Conservation (phyloP, 225 moss, liverwort and hornwort genomes). For the Neckera pumila region DNA sequence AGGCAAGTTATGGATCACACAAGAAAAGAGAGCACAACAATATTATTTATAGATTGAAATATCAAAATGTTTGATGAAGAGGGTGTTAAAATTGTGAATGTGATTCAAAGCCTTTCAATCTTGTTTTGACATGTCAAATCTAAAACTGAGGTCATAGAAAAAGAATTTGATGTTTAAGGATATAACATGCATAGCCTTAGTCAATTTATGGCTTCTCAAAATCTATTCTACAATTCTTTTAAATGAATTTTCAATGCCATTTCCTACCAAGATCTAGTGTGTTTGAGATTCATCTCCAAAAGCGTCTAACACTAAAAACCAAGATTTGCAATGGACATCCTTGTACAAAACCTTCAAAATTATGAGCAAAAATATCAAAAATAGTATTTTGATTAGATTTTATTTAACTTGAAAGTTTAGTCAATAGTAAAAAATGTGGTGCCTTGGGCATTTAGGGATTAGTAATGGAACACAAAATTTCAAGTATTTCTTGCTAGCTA, state of each 20-base stretch:
- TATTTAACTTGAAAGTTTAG: not conserved
- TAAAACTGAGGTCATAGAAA: not conserved
- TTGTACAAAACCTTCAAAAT: not conserved
- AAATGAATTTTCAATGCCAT: not conserved
- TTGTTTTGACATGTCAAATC: not conserved
- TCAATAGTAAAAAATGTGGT: accelerated
- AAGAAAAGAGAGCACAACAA: not conserved
- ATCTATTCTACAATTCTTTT: not conserved
- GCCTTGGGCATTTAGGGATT: not conserved
- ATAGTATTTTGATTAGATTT: not conserved
- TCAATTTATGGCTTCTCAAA: not conserved
- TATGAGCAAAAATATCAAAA: not conserved
- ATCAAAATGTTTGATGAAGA: not conserved
- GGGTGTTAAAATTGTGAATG: accelerated
- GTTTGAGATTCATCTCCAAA: not conserved
- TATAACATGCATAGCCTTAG: not conserved
- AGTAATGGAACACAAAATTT: accelerated
- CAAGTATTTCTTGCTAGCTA: not conserved
- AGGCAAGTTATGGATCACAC: accelerated
- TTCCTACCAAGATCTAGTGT: accelerated
- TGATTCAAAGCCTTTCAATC: not conserved
- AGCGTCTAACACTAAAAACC: not conserved
- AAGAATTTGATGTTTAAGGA: too few relatives aligned
- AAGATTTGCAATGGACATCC: not conserved
- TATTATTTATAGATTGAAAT: not conserved